These are phyloP conservation scores for Quercus suber DNA, from an alignment of 306 rosid genomes.

Conservation along the genomic window DNA sequence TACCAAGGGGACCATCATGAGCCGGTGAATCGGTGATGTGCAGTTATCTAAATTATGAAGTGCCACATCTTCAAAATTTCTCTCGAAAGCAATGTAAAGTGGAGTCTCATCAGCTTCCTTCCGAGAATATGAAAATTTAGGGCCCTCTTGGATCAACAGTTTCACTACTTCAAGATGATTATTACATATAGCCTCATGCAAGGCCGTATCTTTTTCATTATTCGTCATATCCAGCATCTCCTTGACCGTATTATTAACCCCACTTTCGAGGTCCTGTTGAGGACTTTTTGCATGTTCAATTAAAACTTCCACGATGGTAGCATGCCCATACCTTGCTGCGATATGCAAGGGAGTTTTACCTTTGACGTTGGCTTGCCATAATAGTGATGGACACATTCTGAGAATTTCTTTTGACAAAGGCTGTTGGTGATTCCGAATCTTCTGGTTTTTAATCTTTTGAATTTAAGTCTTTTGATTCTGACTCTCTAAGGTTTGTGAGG, in stretches of 20 bases:
- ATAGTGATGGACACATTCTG: not conserved
- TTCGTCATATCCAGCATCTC: not conserved
- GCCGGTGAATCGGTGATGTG: not conserved
- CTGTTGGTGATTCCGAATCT: no score
- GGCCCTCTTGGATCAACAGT: not conserved
- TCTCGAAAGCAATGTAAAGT: constrained; percentile 1
- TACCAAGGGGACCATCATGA: not conserved
- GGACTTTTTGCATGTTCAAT: not conserved
- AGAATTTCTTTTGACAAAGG: no score
- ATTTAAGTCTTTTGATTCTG: no score
- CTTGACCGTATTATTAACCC: no score
- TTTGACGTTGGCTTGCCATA: not conserved
- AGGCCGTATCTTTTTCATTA: not conserved
- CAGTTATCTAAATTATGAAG: not conserved
- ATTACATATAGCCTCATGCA: constrained; percentile 3
- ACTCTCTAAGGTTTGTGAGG: no score
- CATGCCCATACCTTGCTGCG: not conserved
- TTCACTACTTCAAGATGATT: not conserved
- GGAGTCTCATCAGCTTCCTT: constrained; percentile 6
- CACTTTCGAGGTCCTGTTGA: not conserved
- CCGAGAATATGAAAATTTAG: not conserved
- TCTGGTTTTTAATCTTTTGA: no score
- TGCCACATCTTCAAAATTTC: not conserved
- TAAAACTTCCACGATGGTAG: not conserved
- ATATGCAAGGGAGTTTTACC: constrained; percentile 8